Percentiles rank a stretch among this genome's conserved stretches.
Evolutionary conservation across 345 rosid species (phyloP).

Genomic region (Hirschfeldia incana): DNA sequence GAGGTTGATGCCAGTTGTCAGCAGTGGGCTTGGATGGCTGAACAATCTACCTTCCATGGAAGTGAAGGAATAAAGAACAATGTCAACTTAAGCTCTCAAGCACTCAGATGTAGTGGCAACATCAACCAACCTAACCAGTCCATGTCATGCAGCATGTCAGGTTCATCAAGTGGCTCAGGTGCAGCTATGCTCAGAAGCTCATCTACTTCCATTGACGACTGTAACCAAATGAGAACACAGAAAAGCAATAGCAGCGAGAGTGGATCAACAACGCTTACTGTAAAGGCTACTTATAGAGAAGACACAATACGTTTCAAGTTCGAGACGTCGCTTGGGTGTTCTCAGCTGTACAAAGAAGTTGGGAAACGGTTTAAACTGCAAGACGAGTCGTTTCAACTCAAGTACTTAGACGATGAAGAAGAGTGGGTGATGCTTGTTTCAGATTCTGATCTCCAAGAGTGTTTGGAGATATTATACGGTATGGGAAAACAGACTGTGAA

Average conservation of each 20-base stretch:
- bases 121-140: conserved; percentile 50
- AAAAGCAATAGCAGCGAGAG: conserved; percentile 52
- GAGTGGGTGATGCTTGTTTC: conserved; percentile 86
- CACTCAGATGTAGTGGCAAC: conserved; percentile 47
- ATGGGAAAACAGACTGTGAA: conserved; percentile 59
- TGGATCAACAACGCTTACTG: conserved; percentile 51
- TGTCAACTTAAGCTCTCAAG: conserved; percentile 41
- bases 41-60: conserved; percentile 35
- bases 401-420: conserved; percentile 88
- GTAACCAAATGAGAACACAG: conserved; percentile 43
- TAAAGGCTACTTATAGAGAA: conserved; percentile 79
- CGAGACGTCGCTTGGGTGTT: conserved; percentile 62
- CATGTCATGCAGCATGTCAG: conserved; percentile 60
- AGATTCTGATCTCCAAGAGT: conserved; percentile 85
- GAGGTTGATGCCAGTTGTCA: conserved; percentile 45
- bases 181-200: conserved; percentile 51
- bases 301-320: conserved; percentile 85
- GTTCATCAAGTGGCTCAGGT: conserved; percentile 66
- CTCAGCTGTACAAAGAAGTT: conserved; percentile 79
- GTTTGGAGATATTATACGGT: conserved; percentile 64
- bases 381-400: conserved; percentile 74
- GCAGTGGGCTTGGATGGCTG: conserved; percentile 43
- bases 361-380: conserved; percentile 75
- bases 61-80: conserved; percentile 46
- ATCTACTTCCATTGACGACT: conserved; percentile 63